Evolutionary conservation across 2,329 filamentous ascomycete species (phyloP), one percentile per base, ranked within the genome.

Genomic region (Fusarium verrucosum): DNA sequence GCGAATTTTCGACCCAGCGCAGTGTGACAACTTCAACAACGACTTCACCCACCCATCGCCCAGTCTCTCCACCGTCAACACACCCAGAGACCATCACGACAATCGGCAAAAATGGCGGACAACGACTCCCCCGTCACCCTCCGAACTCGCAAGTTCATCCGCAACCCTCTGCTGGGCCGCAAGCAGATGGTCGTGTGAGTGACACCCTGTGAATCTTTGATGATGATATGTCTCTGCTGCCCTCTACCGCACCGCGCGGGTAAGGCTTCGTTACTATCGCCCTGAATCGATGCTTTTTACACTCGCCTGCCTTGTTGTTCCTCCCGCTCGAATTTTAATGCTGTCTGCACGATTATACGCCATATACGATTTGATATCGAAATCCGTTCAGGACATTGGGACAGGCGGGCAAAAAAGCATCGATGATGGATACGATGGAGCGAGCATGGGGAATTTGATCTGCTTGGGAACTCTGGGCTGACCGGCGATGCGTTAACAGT

Each of bases 171-270:
- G 80, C 90, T 99, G 81, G 92, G 91, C 82, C 92, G 94, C 83
- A 97, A 96, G 89, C 94, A 98, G 90, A 97, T 98, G 92, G 94
- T 97, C 85, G 92, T 97, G 94, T 97, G 92, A 89, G 91, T 90
- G 74, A 74, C 69, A 61, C 49, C 58, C 58, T 62, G 20, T 54
- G 35, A 60, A 56, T 54, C 69, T 67, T 64, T n/a, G n/a, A n/a
- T n/a, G 51, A 53, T 60, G 35, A 53, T 35, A 43, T 43, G 33
- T 46, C 49, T 54, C 25, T 51, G 45, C 50, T 28, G 40, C 50
- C 55, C 47, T n/a, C n/a, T n/a, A n/a, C n/a, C n/a, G n/a, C n/a
- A n/a, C 50, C 46, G 41, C 61, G 59, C 20, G 38, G 44, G 41
- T 38, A 14, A 37, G 17, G 23, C 22, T 20, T 10, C 40, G 61